Percentiles rank a stretch among this genome's conserved stretches.
These are phyloP conservation scores for Exsudoporus floridanus DNA, from an alignment of 1,284 basidiomycete genomes.

Conservation along the genomic window DNA sequence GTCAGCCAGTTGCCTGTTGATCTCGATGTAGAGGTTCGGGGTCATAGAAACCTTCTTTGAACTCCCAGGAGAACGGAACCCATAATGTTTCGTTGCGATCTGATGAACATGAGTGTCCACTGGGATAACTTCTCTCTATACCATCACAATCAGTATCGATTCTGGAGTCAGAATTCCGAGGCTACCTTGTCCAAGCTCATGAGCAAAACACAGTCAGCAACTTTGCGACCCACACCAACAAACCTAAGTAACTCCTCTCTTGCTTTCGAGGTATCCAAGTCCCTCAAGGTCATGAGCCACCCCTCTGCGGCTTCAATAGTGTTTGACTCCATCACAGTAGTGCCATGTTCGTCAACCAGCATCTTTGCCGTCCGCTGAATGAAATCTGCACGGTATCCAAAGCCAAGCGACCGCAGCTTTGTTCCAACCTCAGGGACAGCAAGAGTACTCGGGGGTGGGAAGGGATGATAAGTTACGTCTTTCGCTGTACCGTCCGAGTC, in stretches of 20 bases:
- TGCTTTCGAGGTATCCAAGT: conserved; percentile 54
- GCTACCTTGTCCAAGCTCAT: conserved; percentile 92
- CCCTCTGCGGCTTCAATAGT: conserved; percentile 49
- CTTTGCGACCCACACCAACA: conserved; percentile 93
- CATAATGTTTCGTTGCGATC: conserved; percentile 83
- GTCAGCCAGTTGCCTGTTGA: conserved; percentile 60
- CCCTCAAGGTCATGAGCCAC: conserved; percentile 64
- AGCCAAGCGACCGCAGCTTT: conserved; percentile 79
- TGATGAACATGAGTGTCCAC: conserved; percentile 92
- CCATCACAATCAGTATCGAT: conserved; percentile 3
- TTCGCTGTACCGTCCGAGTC: conserved; percentile 26
- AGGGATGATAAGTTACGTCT: conserved; percentile 68
- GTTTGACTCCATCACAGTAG: conserved; percentile 9
- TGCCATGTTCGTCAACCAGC: conserved; percentile 60
- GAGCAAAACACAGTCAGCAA: conserved; percentile 91
- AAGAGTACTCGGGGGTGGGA: conserved; percentile 77
- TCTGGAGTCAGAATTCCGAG: conserved; percentile 6
- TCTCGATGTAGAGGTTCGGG: conserved; percentile 75
- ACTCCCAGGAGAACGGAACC: conserved; percentile 53
- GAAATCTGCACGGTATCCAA: conserved; percentile 94
- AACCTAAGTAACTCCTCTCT: conserved; percentile 76
- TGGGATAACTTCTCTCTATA: conserved; percentile 78
- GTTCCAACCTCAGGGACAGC: conserved; percentile 61
- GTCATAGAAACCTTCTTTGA: conserved; percentile 69
- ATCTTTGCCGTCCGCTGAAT: conserved; percentile 83